Conservation (phyloP, 139 green algal species). For the Dunaliella sp. region DNA sequence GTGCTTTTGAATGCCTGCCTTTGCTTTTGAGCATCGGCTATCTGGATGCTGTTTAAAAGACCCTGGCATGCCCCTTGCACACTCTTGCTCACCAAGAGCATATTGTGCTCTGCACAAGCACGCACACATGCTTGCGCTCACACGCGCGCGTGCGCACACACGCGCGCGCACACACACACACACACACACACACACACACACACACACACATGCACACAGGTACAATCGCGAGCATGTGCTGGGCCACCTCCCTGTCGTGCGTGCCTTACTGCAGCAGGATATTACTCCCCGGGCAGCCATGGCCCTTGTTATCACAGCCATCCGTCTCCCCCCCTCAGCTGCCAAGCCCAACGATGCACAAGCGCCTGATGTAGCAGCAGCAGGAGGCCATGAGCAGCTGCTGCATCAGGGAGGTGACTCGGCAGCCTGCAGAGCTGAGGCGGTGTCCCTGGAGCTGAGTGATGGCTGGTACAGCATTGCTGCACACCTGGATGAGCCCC, state of each 20-base stretch:
- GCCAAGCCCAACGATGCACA: not conserved
- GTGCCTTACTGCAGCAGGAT: slow-evolving; percentile 3
- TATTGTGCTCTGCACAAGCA: too few species aligned
- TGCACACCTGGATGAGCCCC: slow-evolving; percentile 40
- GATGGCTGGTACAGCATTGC: slow-evolving; percentile 74
- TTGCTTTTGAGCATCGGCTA: too few species aligned
- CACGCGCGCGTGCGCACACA: too few species aligned
- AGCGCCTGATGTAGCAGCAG: not conserved
- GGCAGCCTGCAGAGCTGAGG: not conserved
- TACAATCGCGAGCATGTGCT: slow-evolving; percentile 46
- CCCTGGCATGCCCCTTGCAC: too few species aligned
- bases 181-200: too few species aligned
- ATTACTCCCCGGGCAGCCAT: not conserved
- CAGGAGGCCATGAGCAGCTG: not conserved
- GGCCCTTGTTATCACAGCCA: not conserved
- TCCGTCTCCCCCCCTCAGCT: not conserved
- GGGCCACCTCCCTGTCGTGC: not conserved
- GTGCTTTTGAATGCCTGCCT: too few species aligned
- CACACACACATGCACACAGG: slow-evolving; percentile 19
- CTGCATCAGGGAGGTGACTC: not conserved
- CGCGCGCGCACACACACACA: too few species aligned
- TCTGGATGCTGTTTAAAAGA: too few species aligned
- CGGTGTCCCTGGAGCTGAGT: slow-evolving; percentile 53
- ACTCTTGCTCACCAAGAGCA: too few species aligned
- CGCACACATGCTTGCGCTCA: too few species aligned